A percentile compares a stretch with the other conserved stretches of the same genome.
These are phyloP conservation scores for Mucor indicus DNA, from an alignment of 371 early-diverging fungal genomes.

Conservation along the genomic window DNA sequence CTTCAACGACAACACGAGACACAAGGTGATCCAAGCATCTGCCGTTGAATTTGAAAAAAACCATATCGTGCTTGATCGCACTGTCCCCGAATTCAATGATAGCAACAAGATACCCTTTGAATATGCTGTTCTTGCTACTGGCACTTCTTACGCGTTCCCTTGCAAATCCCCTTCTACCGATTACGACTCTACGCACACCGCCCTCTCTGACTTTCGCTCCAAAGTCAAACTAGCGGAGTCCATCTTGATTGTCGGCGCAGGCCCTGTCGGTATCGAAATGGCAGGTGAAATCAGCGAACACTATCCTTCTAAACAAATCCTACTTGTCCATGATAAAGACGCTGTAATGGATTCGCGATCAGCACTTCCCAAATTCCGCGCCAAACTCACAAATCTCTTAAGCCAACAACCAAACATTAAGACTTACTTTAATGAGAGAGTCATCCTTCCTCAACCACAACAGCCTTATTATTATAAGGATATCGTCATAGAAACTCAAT, in stretches of 20 bases:
- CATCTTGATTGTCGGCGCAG: conserved; percentile 56
- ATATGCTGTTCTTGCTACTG: conserved; percentile 29
- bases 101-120: conserved; percentile 17
- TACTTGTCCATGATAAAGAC: conserved; percentile 38
- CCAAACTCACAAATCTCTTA: too few species aligned
- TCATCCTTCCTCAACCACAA: conserved; percentile 20
- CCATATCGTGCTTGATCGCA: conserved; percentile 13
- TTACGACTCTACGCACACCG: conserved; percentile 21
- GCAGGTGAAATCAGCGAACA: conserved; percentile 48
- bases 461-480: too few species aligned
- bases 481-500: too few species aligned
- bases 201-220: conserved; percentile 22
- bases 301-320: conserved; percentile 41
- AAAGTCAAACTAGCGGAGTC: conserved; percentile 38
- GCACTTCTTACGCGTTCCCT: conserved; percentile 23
- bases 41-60: conserved; percentile 17
- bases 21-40: conserved; percentile 27
- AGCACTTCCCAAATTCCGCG: too few species aligned
- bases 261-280: conserved; percentile 55
- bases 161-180: conserved; percentile 5
- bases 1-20: conserved; percentile 16
- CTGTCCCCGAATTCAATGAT: conserved; percentile 11
- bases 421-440: conserved; percentile 45
- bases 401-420: conserved; percentile 37
- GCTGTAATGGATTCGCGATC: conserved; percentile 28